These are phyloP conservation scores for Nicotiana sylvestris DNA, from an alignment of 257 asterid genomes.

Conservation along the genomic window DNA sequence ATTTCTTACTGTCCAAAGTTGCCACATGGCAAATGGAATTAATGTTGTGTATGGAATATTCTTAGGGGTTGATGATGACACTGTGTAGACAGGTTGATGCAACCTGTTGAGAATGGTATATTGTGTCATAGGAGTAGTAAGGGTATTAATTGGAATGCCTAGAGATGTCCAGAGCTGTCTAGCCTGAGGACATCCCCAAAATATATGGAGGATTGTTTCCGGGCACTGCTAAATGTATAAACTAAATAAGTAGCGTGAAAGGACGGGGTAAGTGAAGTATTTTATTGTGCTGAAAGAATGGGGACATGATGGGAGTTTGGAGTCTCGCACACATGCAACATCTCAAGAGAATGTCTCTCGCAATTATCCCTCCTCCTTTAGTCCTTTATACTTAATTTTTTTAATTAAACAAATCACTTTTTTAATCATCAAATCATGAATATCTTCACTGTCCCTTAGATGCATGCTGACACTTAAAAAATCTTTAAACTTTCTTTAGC, in stretches of 20 bases:
- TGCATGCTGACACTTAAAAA: neutral
- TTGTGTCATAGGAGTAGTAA: too few relatives aligned
- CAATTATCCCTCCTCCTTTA: slow-evolving; percentile 25
- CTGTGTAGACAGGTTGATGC: too few relatives aligned
- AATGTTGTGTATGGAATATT: too few relatives aligned
- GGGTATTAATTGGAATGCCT: too few relatives aligned
- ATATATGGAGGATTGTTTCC: too few relatives aligned
- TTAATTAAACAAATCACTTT: neutral
- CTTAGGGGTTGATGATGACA: too few relatives aligned
- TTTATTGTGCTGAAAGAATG: slow-evolving; percentile 34
- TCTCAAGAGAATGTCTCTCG: slow-evolving; percentile 28
- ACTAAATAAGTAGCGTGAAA: neutral
- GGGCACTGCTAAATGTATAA: neutral
- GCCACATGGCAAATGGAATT: too few relatives aligned
- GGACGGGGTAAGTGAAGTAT: slow-evolving; percentile 14
- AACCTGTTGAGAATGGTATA: too few relatives aligned
- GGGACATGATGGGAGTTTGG: slow-evolving; percentile 45
- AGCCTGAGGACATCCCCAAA: too few relatives aligned
- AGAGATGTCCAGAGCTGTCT: too few relatives aligned
- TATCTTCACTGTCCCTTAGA: neutral
- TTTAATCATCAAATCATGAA: neutral
- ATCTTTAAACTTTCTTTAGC: neutral
- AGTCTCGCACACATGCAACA: slow-evolving; percentile 46
- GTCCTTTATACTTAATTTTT: neutral
- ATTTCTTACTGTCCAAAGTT: too few relatives aligned